Evolutionary conservation across 2,329 filamentous ascomycete species (phyloP).

Genomic region (Ampelomyces quisqualis): DNA sequence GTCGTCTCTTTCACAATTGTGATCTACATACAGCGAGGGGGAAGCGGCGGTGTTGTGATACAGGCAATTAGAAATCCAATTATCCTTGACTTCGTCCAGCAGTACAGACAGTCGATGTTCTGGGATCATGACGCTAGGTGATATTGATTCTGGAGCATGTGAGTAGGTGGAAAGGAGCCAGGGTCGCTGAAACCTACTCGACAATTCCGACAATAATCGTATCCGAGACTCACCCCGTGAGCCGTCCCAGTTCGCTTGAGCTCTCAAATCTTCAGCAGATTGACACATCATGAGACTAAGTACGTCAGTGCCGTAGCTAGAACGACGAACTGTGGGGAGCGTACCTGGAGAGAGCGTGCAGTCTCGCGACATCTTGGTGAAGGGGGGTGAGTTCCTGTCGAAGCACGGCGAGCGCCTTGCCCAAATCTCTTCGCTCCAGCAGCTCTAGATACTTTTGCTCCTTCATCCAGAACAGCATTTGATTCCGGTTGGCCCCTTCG

Average conservation of each 20-base stretch:
- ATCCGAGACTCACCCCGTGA: slow-evolving; percentile 73
- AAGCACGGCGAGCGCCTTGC: slow-evolving; percentile 75
- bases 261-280: slow-evolving; percentile 71
- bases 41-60: slow-evolving; percentile 81
- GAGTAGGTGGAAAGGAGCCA: slow-evolving; percentile 6
- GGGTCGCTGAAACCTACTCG: slow-evolving; percentile 59
- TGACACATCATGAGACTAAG: slow-evolving; percentile 82
- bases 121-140: slow-evolving; percentile 94
- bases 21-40: slow-evolving; percentile 86
- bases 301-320: slow-evolving; percentile 19
- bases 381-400: slow-evolving; percentile 85
- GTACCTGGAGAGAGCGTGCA: slow-evolving; percentile 78
- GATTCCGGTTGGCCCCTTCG: slow-evolving; percentile 70
- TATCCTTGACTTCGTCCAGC: slow-evolving; percentile 78
- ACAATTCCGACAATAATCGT: slow-evolving; percentile 75
- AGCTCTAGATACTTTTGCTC: slow-evolving; percentile 95
- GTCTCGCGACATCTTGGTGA: slow-evolving; percentile 71
- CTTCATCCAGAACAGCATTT: slow-evolving; percentile 84
- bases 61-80: slow-evolving; percentile 78
- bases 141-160: slow-evolving; percentile 70
- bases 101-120: slow-evolving; percentile 82
- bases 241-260: slow-evolving; percentile 82
- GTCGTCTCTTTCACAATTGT: slow-evolving; percentile 73
- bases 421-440: slow-evolving; percentile 73
- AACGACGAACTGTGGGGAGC: slow-evolving; percentile 11